These are phyloP conservation scores for Zychaea mexicana DNA, from an alignment of 371 early-diverging fungal species.

Conservation along the genomic window DNA sequence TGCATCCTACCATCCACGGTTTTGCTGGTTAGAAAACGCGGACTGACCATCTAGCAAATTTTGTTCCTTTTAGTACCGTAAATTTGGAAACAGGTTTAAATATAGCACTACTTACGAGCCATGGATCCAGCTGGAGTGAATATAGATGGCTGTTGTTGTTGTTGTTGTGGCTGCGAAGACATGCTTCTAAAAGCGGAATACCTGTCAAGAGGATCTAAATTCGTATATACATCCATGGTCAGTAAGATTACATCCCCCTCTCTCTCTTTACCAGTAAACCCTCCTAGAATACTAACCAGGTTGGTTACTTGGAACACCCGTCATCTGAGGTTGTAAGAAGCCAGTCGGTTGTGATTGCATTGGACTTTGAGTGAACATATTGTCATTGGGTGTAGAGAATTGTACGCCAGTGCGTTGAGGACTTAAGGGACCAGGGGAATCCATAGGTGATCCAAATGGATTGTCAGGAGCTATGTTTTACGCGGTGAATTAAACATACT, in stretches of 20 bases:
- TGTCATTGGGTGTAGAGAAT: conserved; percentile 45
- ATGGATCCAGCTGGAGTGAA: conserved; percentile 27
- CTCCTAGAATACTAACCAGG: not conserved
- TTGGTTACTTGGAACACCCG: conserved; percentile 30
- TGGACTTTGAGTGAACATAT: conserved; percentile 39
- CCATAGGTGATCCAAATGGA: conserved; percentile 54
- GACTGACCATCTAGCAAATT: conserved; percentile 23
- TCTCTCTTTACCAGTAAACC: not conserved
- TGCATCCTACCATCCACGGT: conserved; percentile 7
- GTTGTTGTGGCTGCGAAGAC: not conserved
- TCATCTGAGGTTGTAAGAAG: conserved; percentile 47
- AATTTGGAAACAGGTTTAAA: no score
- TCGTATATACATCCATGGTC: not conserved
- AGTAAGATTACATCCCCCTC: not conserved
- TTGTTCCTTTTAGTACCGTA: no score
- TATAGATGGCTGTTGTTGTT: conserved; percentile 11
- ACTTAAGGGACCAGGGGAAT: conserved; percentile 26
- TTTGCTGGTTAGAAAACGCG: conserved; percentile 9
- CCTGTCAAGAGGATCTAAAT: not conserved
- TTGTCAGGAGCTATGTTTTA: conserved; percentile 55
- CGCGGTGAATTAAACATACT: not conserved
- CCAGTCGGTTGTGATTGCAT: conserved; percentile 29
- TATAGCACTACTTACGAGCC: conserved; percentile 18
- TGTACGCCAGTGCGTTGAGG: conserved; percentile 39
- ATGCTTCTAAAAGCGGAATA: conserved; percentile 1